Evolutionary conservation across 139 green algal species (phyloP).

Genomic region (Coccomyxa sp.): DNA sequence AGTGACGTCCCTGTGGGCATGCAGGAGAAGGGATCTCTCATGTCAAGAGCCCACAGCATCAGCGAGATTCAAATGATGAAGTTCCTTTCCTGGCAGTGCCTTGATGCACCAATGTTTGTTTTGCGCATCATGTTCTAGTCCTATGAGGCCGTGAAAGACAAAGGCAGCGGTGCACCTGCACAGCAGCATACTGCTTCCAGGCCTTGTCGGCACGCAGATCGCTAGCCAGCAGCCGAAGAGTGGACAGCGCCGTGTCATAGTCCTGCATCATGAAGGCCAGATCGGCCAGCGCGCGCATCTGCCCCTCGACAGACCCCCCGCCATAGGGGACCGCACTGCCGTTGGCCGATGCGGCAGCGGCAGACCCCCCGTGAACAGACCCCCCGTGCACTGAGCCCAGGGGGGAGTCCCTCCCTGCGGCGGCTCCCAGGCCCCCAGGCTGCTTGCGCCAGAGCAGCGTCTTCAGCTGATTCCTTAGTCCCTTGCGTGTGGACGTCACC

Average conservation of each 20-base stretch:
- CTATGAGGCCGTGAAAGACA: neutral
- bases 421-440: neutral
- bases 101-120: no score
- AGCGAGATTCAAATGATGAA: no score
- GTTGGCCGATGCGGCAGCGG: neutral
- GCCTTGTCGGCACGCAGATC: conserved; percentile 63
- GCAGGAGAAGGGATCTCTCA: no score
- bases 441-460: conserved; percentile 61
- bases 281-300: conserved; percentile 79
- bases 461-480: conserved; percentile 83
- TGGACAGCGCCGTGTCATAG: conserved; percentile 69
- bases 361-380: neutral
- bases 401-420: conserved; percentile 1
- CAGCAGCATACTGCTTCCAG: conserved; percentile 73
- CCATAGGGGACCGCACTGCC: neutral
- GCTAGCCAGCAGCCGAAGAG: conserved; percentile 69
- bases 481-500: conserved; percentile 61
- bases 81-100: neutral
- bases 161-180: conserved; percentile 51
- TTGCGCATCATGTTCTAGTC: neutral
- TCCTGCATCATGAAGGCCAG: conserved; percentile 81
- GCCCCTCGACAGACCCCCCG: conserved; percentile 52
- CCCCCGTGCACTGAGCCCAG: neutral
- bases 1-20: no score
- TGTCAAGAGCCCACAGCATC: no score